Percentiles rank a stretch among this genome's conserved stretches.
Conservation (phyloP, 148 eudicot species). For the Rhododendron griersonianum region DNA sequence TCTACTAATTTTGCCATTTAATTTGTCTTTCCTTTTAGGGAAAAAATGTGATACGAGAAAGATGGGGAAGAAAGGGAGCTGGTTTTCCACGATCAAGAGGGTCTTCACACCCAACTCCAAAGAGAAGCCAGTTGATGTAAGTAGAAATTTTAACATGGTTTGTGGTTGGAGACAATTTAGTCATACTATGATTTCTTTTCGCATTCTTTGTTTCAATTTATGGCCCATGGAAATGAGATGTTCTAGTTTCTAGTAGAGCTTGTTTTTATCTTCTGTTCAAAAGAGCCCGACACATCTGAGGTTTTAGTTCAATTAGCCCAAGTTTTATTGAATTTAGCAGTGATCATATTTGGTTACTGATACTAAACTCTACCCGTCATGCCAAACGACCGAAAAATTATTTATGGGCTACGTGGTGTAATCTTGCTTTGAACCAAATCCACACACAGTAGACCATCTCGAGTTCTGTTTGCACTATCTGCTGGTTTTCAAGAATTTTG, state of each 20-base stretch:
- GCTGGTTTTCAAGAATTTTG: background rate
- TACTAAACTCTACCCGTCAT: background rate
- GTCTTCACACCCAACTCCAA: constrained; percentile 72
- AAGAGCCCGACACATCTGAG: background rate
- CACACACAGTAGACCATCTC: background rate
- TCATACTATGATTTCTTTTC: background rate
- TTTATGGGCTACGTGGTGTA: background rate
- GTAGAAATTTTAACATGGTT: constrained; percentile 16
- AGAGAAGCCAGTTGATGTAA: constrained; percentile 68
- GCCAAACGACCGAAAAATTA: background rate
- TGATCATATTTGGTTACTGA: background rate
- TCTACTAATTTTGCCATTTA: background rate
- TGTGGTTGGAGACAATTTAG: background rate
- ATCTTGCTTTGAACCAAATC: background rate
- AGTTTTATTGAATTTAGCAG: background rate
- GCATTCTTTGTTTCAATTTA: background rate
- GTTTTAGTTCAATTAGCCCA: background rate
- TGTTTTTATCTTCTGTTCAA: background rate
- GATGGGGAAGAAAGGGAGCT: constrained; percentile 98
- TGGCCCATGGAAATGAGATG: background rate
- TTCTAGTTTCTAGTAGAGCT: background rate
- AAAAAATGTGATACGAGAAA: constrained; percentile 54
- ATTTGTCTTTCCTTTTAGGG: constrained; percentile 17
- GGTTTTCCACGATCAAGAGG: constrained; percentile 95
- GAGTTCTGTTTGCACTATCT: background rate